Evolutionary conservation across 2,329 filamentous ascomycete genomes (phyloP).

Genomic region (Basipetospora sp.): DNA sequence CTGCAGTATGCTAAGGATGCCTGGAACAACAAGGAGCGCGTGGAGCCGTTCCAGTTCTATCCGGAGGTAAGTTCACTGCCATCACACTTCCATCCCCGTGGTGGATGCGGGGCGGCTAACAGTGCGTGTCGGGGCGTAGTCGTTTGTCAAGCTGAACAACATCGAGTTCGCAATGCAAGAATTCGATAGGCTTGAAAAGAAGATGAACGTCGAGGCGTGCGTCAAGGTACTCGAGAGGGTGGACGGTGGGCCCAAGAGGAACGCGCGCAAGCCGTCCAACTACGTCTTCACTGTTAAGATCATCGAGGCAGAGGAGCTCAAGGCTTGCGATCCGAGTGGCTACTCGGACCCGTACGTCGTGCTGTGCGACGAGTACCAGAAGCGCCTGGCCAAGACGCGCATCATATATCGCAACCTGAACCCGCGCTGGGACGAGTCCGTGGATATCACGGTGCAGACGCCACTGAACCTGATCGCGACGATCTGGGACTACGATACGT

Average conservation of each 20-base stretch:
- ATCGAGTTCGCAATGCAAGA: slow-evolving; percentile 88
- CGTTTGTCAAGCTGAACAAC: slow-evolving; percentile 94
- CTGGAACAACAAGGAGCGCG: slow-evolving; percentile 79
- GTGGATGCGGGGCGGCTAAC: too few species aligned
- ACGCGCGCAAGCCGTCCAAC: slow-evolving; percentile 56
- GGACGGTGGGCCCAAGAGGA: slow-evolving; percentile 54
- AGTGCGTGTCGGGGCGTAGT: slow-evolving; percentile 35
- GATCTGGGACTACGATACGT: slow-evolving; percentile 94
- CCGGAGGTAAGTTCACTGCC: slow-evolving; percentile 62
- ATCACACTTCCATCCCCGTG: too few species aligned
- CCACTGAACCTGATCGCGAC: slow-evolving; percentile 90
- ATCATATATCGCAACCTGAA: slow-evolving; percentile 83
- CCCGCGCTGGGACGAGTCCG: slow-evolving; percentile 90
- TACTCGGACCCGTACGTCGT: slow-evolving; percentile 95
- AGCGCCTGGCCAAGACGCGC: slow-evolving; percentile 84
- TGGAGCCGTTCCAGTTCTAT: slow-evolving; percentile 94
- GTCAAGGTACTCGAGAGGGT: slow-evolving; percentile 65
- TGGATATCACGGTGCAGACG: slow-evolving; percentile 86
- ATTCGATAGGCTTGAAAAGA: slow-evolving; percentile 75
- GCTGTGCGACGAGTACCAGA: slow-evolving; percentile 92
- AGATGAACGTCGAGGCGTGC: slow-evolving; percentile 83
- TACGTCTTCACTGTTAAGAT: slow-evolving; percentile 99
- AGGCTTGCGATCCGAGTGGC: slow-evolving; percentile 92
- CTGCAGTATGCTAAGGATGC: slow-evolving; percentile 88
- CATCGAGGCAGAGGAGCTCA: slow-evolving; percentile 91